phyloP scores from a whole-genome alignment of 2,329 filamentous ascomycete genomes.

The Penicillium sclerotiorum region DNA sequence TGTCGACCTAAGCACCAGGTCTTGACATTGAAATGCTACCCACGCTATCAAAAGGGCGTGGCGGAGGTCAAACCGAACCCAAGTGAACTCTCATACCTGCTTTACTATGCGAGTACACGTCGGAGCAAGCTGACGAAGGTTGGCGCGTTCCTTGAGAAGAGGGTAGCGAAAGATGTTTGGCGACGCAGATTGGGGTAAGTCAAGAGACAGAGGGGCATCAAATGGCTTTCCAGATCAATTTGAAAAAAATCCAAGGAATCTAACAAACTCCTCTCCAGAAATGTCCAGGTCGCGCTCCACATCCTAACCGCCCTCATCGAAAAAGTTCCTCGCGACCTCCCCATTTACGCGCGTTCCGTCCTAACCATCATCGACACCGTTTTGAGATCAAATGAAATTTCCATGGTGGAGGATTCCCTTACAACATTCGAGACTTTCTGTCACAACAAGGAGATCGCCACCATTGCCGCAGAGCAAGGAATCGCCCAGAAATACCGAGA shows the following conservation, averaged over 20 bases:
- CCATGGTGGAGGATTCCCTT: conserved; percentile 88
- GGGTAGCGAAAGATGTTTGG: conserved; percentile 89
- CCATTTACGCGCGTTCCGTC: conserved; percentile 82
- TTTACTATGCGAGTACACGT: conserved; percentile 94
- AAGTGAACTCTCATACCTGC: conserved; percentile 92
- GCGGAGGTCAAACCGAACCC: conserved; percentile 95
- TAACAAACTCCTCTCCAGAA: conserved; percentile 53
- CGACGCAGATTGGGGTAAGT: conserved; percentile 80
- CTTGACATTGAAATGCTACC: conserved; percentile 93
- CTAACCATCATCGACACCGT: conserved; percentile 83
- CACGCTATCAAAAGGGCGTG: conserved; percentile 84
- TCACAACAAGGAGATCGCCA: conserved; percentile 81
- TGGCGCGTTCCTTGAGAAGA: conserved; percentile 90
- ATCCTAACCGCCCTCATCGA: conserved; percentile 91
- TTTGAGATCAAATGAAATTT: conserved; percentile 82
- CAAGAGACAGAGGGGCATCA: neutral
- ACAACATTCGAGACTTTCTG: conserved; percentile 87
- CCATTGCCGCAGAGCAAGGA: conserved; percentile 80
- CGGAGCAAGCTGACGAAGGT: conserved; percentile 96
- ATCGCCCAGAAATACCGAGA: conserved; percentile 82
- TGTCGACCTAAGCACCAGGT: conserved; percentile 95
- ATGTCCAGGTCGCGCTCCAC: conserved; percentile 91
- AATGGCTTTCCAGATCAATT: too few relatives aligned
- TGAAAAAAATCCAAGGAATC: neutral
- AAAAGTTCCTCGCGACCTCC: conserved; percentile 86